Conservation (phyloP, 1,139 yeast genomes). For the Pichia kudriavzevii region DNA sequence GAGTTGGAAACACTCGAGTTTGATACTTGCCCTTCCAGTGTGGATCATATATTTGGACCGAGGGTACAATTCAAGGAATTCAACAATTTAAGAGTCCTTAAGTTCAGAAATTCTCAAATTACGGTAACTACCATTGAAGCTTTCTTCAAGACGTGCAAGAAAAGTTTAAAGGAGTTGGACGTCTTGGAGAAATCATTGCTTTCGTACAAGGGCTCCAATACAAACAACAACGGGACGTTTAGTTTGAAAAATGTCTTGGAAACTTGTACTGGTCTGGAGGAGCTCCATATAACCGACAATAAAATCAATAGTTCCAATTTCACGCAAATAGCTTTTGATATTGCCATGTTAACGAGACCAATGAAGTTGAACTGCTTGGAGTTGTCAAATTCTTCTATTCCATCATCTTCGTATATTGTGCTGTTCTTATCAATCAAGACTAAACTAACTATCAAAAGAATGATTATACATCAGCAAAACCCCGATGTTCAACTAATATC, state of each 20-base stretch:
- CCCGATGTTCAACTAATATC: too few species aligned
- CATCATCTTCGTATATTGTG: neutral
- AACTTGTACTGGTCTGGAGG: neutral
- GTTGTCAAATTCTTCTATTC: neutral
- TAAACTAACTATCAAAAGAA: conserved; percentile 3
- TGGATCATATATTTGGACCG: too few species aligned
- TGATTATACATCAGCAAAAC: neutral
- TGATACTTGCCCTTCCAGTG: too few species aligned
- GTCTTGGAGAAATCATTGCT: neutral
- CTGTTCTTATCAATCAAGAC: conserved; percentile 4
- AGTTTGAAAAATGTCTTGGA: conserved; percentile 3
- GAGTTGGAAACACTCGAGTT: too few species aligned
- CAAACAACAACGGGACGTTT: neutral
- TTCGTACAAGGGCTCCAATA: neutral
- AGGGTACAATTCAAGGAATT: too few species aligned
- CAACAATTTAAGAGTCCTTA: too few species aligned
- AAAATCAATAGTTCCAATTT: neutral
- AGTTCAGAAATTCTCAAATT: too few species aligned
- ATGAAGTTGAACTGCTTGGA: conserved; percentile 2
- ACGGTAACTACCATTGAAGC: too few species aligned
- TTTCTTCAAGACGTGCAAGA: too few species aligned
- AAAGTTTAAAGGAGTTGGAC: neutral
- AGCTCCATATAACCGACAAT: conserved; percentile 2
- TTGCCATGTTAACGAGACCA: conserved; percentile 1
- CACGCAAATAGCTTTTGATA: conserved; percentile 2